Base-by-base conservation (phyloP, 2,329 filamentous ascomycete species). In the Arthrinium puccinioides region DNA sequence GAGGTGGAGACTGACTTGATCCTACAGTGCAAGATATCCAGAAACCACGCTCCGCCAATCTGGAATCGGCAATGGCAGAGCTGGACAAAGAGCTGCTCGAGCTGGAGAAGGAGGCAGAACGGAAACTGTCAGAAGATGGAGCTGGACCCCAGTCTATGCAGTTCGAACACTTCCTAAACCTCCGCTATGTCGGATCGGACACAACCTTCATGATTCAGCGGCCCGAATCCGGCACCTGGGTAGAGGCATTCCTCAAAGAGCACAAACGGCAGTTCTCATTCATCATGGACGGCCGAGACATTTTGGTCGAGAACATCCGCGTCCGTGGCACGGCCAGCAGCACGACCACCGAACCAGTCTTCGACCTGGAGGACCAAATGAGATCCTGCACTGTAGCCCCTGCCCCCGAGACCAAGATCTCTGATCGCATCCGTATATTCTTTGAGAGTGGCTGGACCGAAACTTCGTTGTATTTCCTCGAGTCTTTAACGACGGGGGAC, bases 391-490 rank as follows among this genome's bases (percentile, higher is more conserved):
- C 15, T 4, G 13, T 27, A 4, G 20, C n/a, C 9, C 14, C n/a
- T 20, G 36, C 32, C 2, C 24, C 36, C 9, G 24, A 31, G 6
- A 27, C 25, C 20, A 28, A 24, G 20, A 25, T 21, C 14, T 26
- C 34, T n/a, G 32, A 41, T 24, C 24, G 31, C n/a, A 31, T 41
- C 18, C 27, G 23, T 6, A 26, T 44, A 2, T 42, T 37, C 21
- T 32, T 42, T 20, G 31, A 37, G 13, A 30, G 30, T 6, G 31
- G 24, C 13, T 42, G 42, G 39, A 30, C 26, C 6, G 34, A 52
- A 5, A 48, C 52, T 1, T 46, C 45, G 4, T 44, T 61, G 6
- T 60, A 52, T 31, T 46, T 46, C 8, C 51, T 61, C 6, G 48
- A 42, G 8, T 29, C 40, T 9, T 37, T 60, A 3, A 36, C 40